A percentile compares a stretch with the other conserved stretches of the same genome.
These are phyloP conservation scores for Scutellaria minor DNA, from an alignment of 257 asterid species.

Conservation along the genomic window DNA sequence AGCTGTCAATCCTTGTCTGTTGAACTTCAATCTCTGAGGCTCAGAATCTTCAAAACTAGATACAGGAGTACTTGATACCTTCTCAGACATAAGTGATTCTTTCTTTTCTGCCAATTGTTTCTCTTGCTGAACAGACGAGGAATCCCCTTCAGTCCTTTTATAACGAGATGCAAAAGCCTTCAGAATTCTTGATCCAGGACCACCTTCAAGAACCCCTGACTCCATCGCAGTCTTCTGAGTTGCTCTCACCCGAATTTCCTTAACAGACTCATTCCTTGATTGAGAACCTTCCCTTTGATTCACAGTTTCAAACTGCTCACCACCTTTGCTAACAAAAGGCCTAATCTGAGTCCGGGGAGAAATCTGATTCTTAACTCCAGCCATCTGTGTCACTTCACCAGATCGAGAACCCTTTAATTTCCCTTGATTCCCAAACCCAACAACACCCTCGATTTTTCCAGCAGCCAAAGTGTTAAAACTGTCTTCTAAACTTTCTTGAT, in stretches of 20 bases:
- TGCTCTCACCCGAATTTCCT: slow-evolving; percentile 40
- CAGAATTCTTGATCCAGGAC: slow-evolving; percentile 52
- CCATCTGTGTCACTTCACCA: slow-evolving; percentile 45
- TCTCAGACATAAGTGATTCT: slow-evolving; percentile 42
- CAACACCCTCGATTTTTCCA: slow-evolving; percentile 18
- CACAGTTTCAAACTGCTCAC: slow-evolving; percentile 40
- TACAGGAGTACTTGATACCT: not conserved
- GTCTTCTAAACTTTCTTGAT: slow-evolving; percentile 49
- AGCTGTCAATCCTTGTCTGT: slow-evolving; percentile 46
- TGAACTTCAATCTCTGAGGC: slow-evolving; percentile 44
- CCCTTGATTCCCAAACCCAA: slow-evolving; percentile 39
- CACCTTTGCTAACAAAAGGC: slow-evolving; percentile 39
- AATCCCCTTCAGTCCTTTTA: slow-evolving; percentile 50
- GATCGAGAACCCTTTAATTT: slow-evolving; percentile 42
- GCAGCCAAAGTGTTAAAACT: slow-evolving; percentile 38
- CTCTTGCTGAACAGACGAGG: slow-evolving; percentile 46
- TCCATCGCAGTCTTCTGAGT: slow-evolving; percentile 45
- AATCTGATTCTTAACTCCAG: slow-evolving; percentile 41
- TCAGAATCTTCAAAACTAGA: slow-evolving; percentile 56
- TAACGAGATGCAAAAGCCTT: slow-evolving; percentile 53
- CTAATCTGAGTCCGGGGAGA: slow-evolving; percentile 6
- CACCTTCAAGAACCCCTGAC: slow-evolving; percentile 43
- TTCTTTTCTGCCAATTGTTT: slow-evolving; percentile 44
- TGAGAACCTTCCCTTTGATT: slow-evolving; percentile 51
- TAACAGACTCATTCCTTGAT: slow-evolving; percentile 40